Percentiles rank a stretch among this genome's conserved stretches.
phyloP scores from a whole-genome alignment of 768 basidiomycete species.

The Mrakia frigida region DNA sequence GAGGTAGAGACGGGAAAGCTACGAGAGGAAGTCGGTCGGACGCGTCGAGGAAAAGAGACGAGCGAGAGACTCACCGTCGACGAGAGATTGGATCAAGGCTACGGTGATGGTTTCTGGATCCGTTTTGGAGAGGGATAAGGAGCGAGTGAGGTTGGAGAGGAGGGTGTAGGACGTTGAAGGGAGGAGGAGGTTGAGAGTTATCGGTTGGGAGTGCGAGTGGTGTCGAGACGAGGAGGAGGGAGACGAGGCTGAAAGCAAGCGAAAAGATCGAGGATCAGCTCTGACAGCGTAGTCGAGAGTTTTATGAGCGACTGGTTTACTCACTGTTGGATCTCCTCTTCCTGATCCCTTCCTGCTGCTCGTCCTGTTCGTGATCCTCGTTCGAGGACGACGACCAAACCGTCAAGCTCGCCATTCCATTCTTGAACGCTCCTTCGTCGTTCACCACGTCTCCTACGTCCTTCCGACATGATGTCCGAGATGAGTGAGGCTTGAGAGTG shows the following conservation, averaged over 20 bases:
- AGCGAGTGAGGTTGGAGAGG: constrained; percentile 4
- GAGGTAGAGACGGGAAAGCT: not conserved
- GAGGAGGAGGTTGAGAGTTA: constrained; percentile 7
- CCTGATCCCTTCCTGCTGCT: not conserved
- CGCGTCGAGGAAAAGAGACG: not conserved
- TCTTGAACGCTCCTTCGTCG: not conserved
- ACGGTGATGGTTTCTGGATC: not conserved
- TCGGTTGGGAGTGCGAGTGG: not conserved
- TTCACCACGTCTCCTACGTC: not conserved
- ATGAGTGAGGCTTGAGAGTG: not conserved
- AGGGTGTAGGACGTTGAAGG: not conserved
- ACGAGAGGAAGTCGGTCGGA: not conserved
- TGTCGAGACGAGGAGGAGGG: not conserved
- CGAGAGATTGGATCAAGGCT: not conserved
- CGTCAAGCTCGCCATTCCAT: constrained; percentile 8
- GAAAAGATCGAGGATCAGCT: not conserved
- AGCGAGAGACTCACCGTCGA: constrained; percentile 5
- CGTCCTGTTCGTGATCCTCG: not conserved
- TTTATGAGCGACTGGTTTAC: not conserved
- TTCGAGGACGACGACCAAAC: constrained; percentile 1
- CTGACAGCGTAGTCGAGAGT: not conserved
- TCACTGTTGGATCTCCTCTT: not conserved
- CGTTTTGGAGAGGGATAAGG: not conserved
- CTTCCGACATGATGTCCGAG: not conserved
- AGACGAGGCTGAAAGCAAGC: not conserved